These are phyloP conservation scores for Gyromitra esculenta DNA, from an alignment of 2,329 filamentous ascomycete species.

Conservation along the genomic window DNA sequence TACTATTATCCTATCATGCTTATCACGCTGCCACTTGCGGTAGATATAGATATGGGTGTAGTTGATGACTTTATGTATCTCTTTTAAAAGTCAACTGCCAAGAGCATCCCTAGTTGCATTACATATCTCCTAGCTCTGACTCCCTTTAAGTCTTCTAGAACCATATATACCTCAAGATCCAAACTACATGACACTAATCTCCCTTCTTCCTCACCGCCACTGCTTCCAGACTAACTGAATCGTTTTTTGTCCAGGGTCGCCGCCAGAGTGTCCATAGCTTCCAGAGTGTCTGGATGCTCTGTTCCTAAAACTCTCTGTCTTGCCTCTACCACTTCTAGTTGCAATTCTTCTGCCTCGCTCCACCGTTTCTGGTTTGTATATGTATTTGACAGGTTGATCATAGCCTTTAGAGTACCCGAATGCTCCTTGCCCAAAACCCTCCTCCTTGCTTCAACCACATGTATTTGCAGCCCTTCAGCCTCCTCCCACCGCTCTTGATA, in stretches of 20 bases:
- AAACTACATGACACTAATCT: neutral
- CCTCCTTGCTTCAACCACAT: neutral
- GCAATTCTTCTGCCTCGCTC: neutral
- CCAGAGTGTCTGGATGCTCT: neutral
- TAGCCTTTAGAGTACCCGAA: neutral
- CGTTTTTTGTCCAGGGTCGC: constrained; percentile 1
- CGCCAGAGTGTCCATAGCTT: neutral
- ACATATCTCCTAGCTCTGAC: neutral
- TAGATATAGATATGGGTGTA: no score
- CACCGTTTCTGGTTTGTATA: neutral
- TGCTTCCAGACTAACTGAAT: constrained; percentile 3
- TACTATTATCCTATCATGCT: no score
- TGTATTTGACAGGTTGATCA: neutral
- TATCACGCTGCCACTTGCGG: no score
- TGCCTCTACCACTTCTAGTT: neutral
- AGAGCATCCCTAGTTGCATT: neutral
- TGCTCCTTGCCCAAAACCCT: neutral
- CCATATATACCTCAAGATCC: neutral
- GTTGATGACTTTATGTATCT: neutral
- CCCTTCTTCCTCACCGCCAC: neutral
- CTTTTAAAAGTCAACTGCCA: neutral
- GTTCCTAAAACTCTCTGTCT: neutral
- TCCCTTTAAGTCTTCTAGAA: neutral
- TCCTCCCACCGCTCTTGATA: neutral
- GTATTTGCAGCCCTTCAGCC: neutral